Percentiles rank a stretch among this genome's conserved stretches.
Conservation (phyloP, 2,329 filamentous ascomycete genomes). For the Diaporthe destruens region DNA sequence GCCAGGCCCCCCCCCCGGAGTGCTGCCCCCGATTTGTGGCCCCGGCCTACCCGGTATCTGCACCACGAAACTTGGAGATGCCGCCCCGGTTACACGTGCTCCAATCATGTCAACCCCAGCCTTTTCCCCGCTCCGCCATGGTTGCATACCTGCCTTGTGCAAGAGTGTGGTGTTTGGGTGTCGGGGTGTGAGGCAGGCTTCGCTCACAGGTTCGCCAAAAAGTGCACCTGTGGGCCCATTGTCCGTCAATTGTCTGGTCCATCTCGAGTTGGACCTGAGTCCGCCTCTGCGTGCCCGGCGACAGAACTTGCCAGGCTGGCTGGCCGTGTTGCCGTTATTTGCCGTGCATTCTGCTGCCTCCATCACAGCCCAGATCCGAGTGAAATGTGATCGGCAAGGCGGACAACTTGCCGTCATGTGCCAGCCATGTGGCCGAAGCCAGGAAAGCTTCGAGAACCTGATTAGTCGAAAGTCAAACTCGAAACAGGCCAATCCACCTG, state of each 20-base stretch:
- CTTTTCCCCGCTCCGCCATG: constrained; percentile 39
- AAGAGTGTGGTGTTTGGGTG: constrained; percentile 27
- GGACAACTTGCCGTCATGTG: constrained; percentile 28
- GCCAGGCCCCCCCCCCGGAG: neutral
- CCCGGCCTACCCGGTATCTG: constrained; percentile 33
- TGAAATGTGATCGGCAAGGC: constrained; percentile 28
- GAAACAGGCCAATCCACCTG: constrained; percentile 32
- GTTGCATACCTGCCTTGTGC: constrained; percentile 24
- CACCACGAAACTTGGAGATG: constrained; percentile 34
- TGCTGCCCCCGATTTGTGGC: neutral
- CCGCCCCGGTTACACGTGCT: constrained; percentile 34
- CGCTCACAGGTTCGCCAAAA: constrained; percentile 17
- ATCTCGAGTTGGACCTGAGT: neutral
- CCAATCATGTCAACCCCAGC: constrained; percentile 35
- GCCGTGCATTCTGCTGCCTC: neutral
- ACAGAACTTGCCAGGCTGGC: neutral
- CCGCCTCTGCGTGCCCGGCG: neutral
- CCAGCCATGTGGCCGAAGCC: constrained; percentile 37
- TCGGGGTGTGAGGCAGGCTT: constrained; percentile 1
- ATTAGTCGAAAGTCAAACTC: constrained; percentile 1
- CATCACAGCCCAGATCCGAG: neutral
- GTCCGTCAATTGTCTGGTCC: neutral
- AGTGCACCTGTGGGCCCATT: constrained; percentile 14
- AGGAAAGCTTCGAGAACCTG: constrained; percentile 9
- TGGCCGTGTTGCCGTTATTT: neutral